Evolutionary conservation across 2,329 filamentous ascomycete species (phyloP), one percentile per base, ranked within the genome.

Genomic region (Fusarium nelsonii): DNA sequence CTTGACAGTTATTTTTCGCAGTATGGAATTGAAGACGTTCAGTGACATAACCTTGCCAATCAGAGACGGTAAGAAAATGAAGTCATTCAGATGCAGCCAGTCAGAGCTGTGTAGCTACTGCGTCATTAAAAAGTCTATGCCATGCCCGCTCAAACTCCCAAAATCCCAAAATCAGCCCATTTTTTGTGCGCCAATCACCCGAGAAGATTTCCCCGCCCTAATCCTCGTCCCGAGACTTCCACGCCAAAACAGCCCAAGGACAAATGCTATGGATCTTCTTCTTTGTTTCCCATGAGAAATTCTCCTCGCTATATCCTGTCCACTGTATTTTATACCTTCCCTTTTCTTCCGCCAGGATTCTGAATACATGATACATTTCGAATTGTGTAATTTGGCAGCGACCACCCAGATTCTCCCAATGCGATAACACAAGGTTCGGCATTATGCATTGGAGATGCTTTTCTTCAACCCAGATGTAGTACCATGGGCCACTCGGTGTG

Each of bases 271-370:
- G 50, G 18, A 59, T 30, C 14, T 65, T 65, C 18, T 51, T 48
- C 40, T 65, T 65, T 6, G 41, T 30, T 16, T 65, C 62, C 41
- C 56, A 36, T 15, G 62, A 59, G 2, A 53, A 41, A 7, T 65
- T 53, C 3, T 33, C 37, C 8, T 59, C 59, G 10, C 20, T 49
- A 7, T 65, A 65, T 0, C 62, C 62, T 26, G 59, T 58, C 62
- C 62, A 65, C 37, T 65, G 62, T 59, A 65, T 5, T 16, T 65
- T 46, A 10, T 48, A 55, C 3, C 8, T 23, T 33, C 10, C 4
- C 10, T 36, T 52, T 23, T 65, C 44, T 12, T 65, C 60, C 0
- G 32, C 44, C 8, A 65, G 10, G 8, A 65, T 65, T 3, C 32
- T 46, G 5, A 59, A 50, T 1, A 65, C 62, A 3, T 51, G 63